phyloP scores from a whole-genome alignment of 331 rosid genomes.

The Pyrus hybrid region DNA sequence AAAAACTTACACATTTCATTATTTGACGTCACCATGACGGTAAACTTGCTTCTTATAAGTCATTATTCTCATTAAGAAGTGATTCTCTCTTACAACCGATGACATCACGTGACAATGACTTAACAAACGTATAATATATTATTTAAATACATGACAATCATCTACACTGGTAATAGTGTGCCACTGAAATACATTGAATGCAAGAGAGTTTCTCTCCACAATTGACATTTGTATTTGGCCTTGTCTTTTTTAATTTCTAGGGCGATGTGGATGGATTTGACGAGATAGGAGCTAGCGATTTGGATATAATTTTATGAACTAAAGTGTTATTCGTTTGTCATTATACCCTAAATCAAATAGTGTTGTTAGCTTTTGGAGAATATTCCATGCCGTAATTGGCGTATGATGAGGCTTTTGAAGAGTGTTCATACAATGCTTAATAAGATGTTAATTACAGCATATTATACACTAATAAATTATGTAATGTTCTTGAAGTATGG shows the following conservation, averaged over 20 bases:
- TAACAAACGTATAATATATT: no score
- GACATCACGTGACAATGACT: no score
- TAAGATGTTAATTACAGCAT: not conserved
- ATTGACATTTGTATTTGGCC: not conserved
- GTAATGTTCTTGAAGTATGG: not conserved
- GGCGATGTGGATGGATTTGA: constrained; percentile 13
- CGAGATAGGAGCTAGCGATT: not conserved
- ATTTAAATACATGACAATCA: not conserved
- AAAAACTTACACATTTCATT: no score
- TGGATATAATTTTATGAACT: constrained; percentile 4
- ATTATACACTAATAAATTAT: not conserved
- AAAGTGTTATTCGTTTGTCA: not conserved
- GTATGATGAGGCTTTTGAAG: not conserved
- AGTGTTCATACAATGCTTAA: not conserved
- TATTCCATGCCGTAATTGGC: constrained; percentile 30
- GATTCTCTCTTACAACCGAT: not conserved
- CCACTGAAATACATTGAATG: not conserved
- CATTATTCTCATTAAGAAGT: no score
- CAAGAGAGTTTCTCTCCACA: not conserved
- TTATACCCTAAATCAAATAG: not conserved
- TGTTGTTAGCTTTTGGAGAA: not conserved
- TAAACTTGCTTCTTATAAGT: no score
- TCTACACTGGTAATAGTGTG: not conserved
- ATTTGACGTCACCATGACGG: no score
- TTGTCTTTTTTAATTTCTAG: not conserved